Base-by-base conservation (phyloP, 495 filamentous ascomycete genomes). In the Talaromyces thailandensis region DNA sequence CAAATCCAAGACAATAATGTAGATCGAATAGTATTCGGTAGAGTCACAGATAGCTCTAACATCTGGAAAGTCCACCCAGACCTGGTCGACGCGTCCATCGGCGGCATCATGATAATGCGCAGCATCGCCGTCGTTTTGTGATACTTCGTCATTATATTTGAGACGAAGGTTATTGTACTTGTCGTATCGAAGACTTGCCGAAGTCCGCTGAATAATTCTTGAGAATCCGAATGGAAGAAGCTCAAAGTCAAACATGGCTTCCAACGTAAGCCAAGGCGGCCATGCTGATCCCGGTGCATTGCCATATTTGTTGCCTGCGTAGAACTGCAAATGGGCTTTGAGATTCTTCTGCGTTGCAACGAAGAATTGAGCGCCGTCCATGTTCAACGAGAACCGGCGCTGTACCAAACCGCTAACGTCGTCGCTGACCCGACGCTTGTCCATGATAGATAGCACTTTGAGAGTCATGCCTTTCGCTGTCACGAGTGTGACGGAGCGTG, bases 341-440 rank as follows among this genome's bases (percentile, higher is more conserved):
- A 98, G 89, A 67, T 85, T 90, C 73, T 93, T 93, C 64, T 92
- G 87, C 62, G 91, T 92, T 6, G 94, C 95, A 58, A 98, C 94
- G 69, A 98, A 98, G 72, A 98, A 96, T 69, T 98, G 94, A 29
- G 93, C 88, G 65, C 92, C 94, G 70, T 98, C 93, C 86, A 96
- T 96, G 60, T 91, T 90, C 56, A 96, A 86, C 40, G 91, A 85
- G 75, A 98, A 96, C 23, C 93, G 90, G 25, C 92, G 89, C 66
- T 98, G 95, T 4, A 98, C 93, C 56, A 98, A 79, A 60, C 94
- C 94, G 66, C 90, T 94, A 66, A 98, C 92, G 72, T 92, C 89
- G 70, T 98, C 94, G 35, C 84, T 88, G 48, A 97, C 83, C 55
- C 94, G 86, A 65, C 91, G 88, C 70, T 96, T 96, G 71, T 98